Base-by-base conservation (phyloP, 2,329 filamentous ascomycete species). In the Coniella vitis region DNA sequence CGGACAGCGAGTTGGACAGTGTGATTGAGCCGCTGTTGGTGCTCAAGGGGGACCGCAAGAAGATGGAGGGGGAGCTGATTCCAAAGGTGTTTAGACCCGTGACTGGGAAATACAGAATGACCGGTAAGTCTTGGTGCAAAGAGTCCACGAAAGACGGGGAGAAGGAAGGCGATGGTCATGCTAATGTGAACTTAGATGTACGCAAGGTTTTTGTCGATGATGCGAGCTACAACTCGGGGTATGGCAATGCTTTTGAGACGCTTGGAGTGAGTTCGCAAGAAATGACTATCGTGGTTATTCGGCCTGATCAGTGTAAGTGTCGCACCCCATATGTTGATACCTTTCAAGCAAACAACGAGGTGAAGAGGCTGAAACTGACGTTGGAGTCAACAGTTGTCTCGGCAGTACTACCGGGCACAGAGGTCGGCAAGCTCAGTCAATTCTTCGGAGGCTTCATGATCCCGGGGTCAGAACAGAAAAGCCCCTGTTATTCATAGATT, bases 271-370 rank as follows among this genome's bases (percentile, higher is more conserved):
- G 74, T 47, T 60, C 68, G 0, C 54, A 61, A 4, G 49, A 60
- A 29, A 75, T 76, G 0, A 72, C 70, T 0, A 53, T 81, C 4
- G 68, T 78, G 0, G 65, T 83, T 51, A 71, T 83, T 8, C 68
- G 81, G 13, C 81, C 80, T 1, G 80, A 83, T 65, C 79, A 83
- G 64, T 79, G 77, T 78, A 62, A 65, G 73, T 63, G 16, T 1
- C 4, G 7, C 8, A 14, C 4, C n/a, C n/a, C n/a, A n/a, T n/a
- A n/a, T n/a, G n/a, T n/a, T n/a, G n/a, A n/a, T n/a, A n/a, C n/a
- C n/a, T n/a, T n/a, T n/a, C n/a, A n/a, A n/a, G n/a, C n/a, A n/a
- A n/a, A n/a, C n/a, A n/a, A n/a, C n/a, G n/a, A n/a, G n/a, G n/a
- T n/a, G n/a, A n/a, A n/a, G n/a, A n/a, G n/a, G n/a, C n/a, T n/a